A percentile compares a stretch with the other conserved stretches of the same genome.
Evolutionary conservation across 1,284 basidiomycete genomes (phyloP).

Genomic region (Cutaneotrichosporon sp.): DNA sequence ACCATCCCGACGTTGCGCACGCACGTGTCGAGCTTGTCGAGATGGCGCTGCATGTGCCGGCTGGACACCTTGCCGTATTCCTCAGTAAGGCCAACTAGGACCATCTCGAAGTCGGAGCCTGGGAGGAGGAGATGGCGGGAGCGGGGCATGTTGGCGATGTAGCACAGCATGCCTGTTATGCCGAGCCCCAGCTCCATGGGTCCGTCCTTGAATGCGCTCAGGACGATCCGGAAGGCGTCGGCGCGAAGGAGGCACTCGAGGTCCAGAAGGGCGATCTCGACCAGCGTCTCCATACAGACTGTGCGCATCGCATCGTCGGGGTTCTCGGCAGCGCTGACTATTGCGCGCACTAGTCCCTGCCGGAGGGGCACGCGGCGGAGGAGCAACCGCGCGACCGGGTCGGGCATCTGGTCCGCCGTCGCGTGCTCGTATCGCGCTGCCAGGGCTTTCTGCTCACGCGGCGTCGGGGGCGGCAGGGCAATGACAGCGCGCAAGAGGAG

Average conservation of each 20-base stretch:
- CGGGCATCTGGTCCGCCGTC: background rate
- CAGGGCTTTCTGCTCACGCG: background rate
- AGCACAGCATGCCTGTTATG: constrained; percentile 78
- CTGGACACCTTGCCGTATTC: constrained; percentile 71
- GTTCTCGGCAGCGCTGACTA: constrained; percentile 90
- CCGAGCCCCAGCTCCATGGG: constrained; percentile 76
- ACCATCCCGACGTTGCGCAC: constrained; percentile 75
- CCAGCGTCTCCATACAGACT: constrained; percentile 81
- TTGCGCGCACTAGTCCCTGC: constrained; percentile 73
- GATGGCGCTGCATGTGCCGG: constrained; percentile 50
- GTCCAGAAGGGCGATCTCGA: constrained; percentile 84
- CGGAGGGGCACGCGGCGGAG: constrained; percentile 31
- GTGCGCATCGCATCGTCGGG: constrained; percentile 81
- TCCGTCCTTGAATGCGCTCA: constrained; percentile 82
- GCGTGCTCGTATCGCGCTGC: background rate
- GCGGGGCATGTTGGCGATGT: constrained; percentile 77
- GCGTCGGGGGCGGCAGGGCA: constrained; percentile 38
- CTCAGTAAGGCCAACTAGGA: constrained; percentile 81
- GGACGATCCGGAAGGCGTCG: constrained; percentile 79
- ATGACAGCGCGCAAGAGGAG: constrained; percentile 82
- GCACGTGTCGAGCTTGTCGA: constrained; percentile 70
- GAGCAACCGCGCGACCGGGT: constrained; percentile 16
- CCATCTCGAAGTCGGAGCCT: constrained; percentile 87
- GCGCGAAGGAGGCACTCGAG: constrained; percentile 73
- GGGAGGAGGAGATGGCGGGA: constrained; percentile 73